Evolutionary conservation across 2,329 filamentous ascomycete species (phyloP).

Genomic region (Cladophialophora immunda): DNA sequence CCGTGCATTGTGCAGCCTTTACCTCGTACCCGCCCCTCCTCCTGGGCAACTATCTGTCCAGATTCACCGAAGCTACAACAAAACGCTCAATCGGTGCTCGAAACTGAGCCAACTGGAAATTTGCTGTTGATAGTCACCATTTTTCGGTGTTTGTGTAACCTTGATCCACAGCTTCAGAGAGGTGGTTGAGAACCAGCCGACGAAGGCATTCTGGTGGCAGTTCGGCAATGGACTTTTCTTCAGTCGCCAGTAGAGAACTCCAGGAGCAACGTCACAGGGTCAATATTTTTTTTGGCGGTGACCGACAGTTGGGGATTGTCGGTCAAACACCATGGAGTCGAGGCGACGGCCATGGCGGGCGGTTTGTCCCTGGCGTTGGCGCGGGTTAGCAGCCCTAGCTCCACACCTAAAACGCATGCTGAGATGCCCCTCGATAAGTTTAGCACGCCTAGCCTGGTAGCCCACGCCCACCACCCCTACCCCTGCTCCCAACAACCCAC

Average conservation of each 20-base stretch:
- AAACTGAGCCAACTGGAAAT: constrained; percentile 11
- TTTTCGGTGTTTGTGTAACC: constrained; percentile 10
- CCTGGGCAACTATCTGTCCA: constrained; percentile 21
- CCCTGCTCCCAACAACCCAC: constrained; percentile 36
- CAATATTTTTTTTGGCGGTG: constrained; percentile 21
- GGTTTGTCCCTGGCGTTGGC: constrained; percentile 33
- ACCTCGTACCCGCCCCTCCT: neutral
- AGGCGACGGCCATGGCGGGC: constrained; percentile 6
- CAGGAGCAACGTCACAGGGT: constrained; percentile 23
- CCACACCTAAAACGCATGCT: constrained; percentile 16
- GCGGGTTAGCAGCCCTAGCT: constrained; percentile 17
- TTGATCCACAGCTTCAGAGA: neutral
- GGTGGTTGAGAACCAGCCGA: neutral
- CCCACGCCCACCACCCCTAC: constrained; percentile 3
- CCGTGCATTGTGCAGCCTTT: constrained; percentile 2
- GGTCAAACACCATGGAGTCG: constrained; percentile 21
- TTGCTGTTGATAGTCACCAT: neutral
- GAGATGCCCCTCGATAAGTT: constrained; percentile 33
- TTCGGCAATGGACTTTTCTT: neutral
- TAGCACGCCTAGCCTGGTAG: constrained; percentile 27
- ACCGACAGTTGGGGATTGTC: constrained; percentile 24
- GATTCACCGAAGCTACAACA: constrained; percentile 16
- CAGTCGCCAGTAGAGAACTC: too few species aligned
- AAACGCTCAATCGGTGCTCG: constrained; percentile 8
- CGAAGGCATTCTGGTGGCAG: neutral